Base-by-base conservation (phyloP, 2,329 filamentous ascomycete species). In the Trichoderma polysporum region DNA sequence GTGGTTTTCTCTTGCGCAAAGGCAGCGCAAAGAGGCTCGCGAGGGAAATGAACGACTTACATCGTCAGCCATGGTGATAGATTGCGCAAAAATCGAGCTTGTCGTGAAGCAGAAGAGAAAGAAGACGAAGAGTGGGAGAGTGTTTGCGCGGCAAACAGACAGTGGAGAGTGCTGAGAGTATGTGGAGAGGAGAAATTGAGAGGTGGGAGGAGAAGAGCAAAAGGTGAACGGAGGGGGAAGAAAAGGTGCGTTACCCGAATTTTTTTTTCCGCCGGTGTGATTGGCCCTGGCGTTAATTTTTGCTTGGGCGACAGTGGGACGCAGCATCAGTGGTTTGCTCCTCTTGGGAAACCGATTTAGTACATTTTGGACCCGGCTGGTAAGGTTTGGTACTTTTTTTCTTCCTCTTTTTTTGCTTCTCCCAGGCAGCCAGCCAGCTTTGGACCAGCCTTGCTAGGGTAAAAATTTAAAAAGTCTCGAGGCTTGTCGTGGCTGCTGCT, bases 51-150 rank as follows among this genome's bases (percentile, higher is more conserved):
- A 72, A 70, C 68, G 68, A 79, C 84, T 82, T 81, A 86, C 85
- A 77, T 86, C 84, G 71, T 86, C 85, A 75, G 85, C 79, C 86
- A 88, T 88, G 76, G 80, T 86, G 84, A 82, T 77, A 77, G 77
- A 78, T 79, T 81, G 76, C 73, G 74, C 77, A 75, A 76, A 74
- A 76, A 75, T 71, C 71, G 73, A 74, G 69, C 70, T 76, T 72
- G 71, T 72, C 63, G 70, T 70, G 71, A 73, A 70, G 70, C 70
- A 74, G 69, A 72, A 74, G 70, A 71, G 70, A 72, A 70, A 54
- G 72, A 70, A 70, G 66, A 68, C 31, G 62, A 63, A 59, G 52
- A 59, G 54, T 27, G 37, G 31, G 33, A 37, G 53, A 57, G 54
- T n/a, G 62, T 66, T 68, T 69, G 67, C 70, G 69, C 69, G 67